A percentile compares a stretch with the other conserved stretches of the same genome.
These are phyloP conservation scores for Rhodotorula graminis DNA, from an alignment of 768 basidiomycete genomes.

Conservation along the genomic window DNA sequence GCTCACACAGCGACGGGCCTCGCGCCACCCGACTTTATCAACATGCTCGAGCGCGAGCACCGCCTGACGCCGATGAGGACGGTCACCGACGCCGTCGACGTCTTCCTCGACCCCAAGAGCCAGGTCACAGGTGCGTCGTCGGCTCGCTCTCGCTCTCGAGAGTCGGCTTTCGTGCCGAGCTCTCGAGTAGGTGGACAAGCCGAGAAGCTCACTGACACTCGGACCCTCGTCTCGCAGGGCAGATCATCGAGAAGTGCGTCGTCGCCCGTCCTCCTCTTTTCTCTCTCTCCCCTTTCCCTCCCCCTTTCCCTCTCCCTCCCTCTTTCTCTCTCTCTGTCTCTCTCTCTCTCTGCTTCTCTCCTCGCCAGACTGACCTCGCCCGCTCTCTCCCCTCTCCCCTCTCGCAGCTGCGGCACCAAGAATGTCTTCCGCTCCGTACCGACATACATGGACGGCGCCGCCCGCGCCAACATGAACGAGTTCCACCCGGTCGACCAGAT, in stretches of 20 bases:
- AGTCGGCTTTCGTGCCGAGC: too few species aligned
- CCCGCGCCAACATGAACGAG: conserved; percentile 14
- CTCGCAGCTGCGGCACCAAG: conserved; percentile 9
- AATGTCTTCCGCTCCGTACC: conserved; percentile 22
- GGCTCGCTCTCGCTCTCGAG: too few species aligned
- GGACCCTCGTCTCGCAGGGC: neutral
- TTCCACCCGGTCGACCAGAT: conserved; percentile 6
- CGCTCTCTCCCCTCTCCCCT: too few species aligned
- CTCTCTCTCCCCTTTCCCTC: too few species aligned
- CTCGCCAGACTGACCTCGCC: too few species aligned
- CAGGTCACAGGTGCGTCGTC: conserved; percentile 19
- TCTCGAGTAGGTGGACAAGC: too few species aligned
- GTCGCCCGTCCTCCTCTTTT: too few species aligned
- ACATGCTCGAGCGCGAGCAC: conserved; percentile 16
- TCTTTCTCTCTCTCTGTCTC: too few species aligned
- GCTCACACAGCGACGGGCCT: conserved; percentile 13
- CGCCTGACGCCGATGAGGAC: conserved; percentile 34
- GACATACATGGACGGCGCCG: neutral
- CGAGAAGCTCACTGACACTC: neutral
- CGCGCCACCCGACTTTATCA: conserved; percentile 26
- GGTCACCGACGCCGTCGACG: conserved; percentile 22
- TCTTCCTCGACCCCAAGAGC: conserved; percentile 19
- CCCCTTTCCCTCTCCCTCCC: too few species aligned
- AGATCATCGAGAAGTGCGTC: conserved; percentile 23
- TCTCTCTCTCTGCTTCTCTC: too few species aligned